phyloP scores from a whole-genome alignment of 1,284 basidiomycete genomes.

The Ceratobasidium theobromae region DNA sequence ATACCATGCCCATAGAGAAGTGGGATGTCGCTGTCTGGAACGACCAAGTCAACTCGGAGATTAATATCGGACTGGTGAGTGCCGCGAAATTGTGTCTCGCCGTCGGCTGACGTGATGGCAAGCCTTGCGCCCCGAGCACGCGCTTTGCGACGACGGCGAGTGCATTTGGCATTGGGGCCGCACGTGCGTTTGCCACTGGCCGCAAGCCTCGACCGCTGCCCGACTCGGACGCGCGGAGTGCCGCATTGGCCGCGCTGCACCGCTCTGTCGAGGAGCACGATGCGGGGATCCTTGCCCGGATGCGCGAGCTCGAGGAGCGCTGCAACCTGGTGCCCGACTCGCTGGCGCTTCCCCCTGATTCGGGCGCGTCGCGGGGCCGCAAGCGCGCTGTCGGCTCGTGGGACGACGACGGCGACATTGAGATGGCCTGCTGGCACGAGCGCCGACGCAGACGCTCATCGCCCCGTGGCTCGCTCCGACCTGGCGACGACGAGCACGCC shows the following conservation, averaged over 20 bases:
- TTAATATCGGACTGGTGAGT: background rate
- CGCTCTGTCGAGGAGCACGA: constrained; percentile 27
- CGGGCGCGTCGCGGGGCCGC: constrained; percentile 10
- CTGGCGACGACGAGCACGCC: no score
- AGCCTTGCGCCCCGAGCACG: no score
- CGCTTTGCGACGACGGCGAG: constrained; percentile 9
- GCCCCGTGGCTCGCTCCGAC: background rate
- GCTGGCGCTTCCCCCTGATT: constrained; percentile 12
- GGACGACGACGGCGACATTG: constrained; percentile 20
- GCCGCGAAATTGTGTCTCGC: no score
- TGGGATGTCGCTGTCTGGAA: constrained; percentile 28
- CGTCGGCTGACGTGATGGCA: no score
- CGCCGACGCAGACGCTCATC: constrained; percentile 6
- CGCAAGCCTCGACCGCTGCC: background rate
- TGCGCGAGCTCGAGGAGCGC: constrained; percentile 28
- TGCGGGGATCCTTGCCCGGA: constrained; percentile 18
- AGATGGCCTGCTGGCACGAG: constrained; percentile 26
- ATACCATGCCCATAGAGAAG: constrained; percentile 23
- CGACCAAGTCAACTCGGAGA: constrained; percentile 16
- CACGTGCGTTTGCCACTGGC: background rate
- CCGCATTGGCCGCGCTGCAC: constrained; percentile 10
- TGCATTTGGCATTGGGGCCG: constrained; percentile 18
- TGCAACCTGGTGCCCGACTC: constrained; percentile 23
- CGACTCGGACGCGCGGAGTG: background rate
- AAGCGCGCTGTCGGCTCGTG: constrained; percentile 22